A percentile compares a stretch with the other conserved stretches of the same genome.
phyloP scores from a whole-genome alignment of 2,329 filamentous ascomycete genomes.

The Fusarium anguioides region DNA sequence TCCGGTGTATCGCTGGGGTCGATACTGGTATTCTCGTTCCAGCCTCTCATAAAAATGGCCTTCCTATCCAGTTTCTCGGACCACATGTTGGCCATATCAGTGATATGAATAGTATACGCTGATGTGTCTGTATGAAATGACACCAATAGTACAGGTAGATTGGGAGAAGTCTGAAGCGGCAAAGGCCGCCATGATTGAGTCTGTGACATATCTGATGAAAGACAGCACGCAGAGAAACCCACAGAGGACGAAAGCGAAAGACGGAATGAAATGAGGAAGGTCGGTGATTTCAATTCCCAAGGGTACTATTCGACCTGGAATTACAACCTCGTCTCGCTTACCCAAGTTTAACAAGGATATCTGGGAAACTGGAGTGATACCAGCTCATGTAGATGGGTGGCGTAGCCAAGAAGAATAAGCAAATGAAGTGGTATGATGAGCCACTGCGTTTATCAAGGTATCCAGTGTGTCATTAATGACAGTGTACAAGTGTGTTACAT shows the following conservation, averaged over 20 bases:
- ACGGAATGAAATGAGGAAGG: neutral
- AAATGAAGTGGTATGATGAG: conserved; percentile 23
- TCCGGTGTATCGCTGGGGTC: conserved; percentile 76
- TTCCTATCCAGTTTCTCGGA: conserved; percentile 70
- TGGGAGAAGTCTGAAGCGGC: conserved; percentile 54
- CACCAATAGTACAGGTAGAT: conserved; percentile 71
- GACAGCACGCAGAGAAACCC: neutral
- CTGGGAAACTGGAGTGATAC: conserved; percentile 25
- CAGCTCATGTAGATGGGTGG: conserved; percentile 25
- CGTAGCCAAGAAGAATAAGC: conserved; percentile 7
- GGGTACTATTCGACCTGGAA: neutral
- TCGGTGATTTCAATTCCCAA: conserved; percentile 16
- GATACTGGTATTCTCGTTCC: conserved; percentile 74
- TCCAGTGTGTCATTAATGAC: conserved; percentile 17
- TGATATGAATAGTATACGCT: conserved; percentile 74
- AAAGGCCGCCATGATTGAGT: conserved; percentile 61
- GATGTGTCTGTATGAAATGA: conserved; percentile 65
- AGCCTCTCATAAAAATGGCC: conserved; percentile 71
- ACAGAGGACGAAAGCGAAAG: neutral
- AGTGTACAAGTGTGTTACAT: neutral
- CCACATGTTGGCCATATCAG: conserved; percentile 81
- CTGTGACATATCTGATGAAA: conserved; percentile 44
- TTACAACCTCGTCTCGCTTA: conserved; percentile 14
- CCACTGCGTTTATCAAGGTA: conserved; percentile 23
- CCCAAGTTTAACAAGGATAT: neutral